Conservation (phyloP, 2,329 filamentous ascomycete species). For the Penicillium sp. region DNA sequence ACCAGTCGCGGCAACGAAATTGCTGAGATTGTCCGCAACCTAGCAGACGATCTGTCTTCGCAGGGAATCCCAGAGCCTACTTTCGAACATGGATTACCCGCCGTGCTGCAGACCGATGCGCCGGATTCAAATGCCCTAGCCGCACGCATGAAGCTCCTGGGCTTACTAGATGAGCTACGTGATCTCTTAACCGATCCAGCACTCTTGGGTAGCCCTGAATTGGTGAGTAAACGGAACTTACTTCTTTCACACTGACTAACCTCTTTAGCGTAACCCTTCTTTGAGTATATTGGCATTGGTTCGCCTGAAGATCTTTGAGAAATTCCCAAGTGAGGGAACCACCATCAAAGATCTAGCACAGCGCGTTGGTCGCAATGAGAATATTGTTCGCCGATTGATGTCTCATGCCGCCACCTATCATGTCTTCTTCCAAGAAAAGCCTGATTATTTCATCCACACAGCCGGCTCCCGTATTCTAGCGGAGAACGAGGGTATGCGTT, state of each 20-base stretch:
- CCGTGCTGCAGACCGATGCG: constrained; percentile 9
- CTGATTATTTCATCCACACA: constrained; percentile 13
- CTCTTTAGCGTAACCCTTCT: constrained; percentile 7
- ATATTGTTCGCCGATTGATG: constrained; percentile 9
- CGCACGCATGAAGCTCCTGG: constrained; percentile 4
- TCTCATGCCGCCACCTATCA: constrained; percentile 11
- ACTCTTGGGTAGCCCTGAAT: constrained; percentile 1
- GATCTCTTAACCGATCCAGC: constrained; percentile 10
- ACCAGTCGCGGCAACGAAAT: constrained; percentile 2
- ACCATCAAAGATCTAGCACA: constrained; percentile 9
- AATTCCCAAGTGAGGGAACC: constrained; percentile 9
- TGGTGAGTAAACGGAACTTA: background rate
- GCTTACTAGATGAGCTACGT: constrained; percentile 11
- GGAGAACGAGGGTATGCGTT: constrained; percentile 14
- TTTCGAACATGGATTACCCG: constrained; percentile 16
- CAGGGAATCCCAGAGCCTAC: constrained; percentile 12
- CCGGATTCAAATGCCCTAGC: constrained; percentile 4
- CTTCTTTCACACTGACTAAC: background rate
- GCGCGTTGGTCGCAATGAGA: constrained; percentile 1
- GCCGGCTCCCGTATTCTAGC: constrained; percentile 10
- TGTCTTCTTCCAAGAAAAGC: constrained; percentile 9
- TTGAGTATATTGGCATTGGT: constrained; percentile 8
- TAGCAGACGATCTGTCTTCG: constrained; percentile 10
- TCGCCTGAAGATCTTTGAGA: constrained; percentile 8
- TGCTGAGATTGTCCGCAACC: constrained; percentile 1